Base-by-base conservation (phyloP, 1,139 yeast species). In the Yamadazyma sp. region DNA sequence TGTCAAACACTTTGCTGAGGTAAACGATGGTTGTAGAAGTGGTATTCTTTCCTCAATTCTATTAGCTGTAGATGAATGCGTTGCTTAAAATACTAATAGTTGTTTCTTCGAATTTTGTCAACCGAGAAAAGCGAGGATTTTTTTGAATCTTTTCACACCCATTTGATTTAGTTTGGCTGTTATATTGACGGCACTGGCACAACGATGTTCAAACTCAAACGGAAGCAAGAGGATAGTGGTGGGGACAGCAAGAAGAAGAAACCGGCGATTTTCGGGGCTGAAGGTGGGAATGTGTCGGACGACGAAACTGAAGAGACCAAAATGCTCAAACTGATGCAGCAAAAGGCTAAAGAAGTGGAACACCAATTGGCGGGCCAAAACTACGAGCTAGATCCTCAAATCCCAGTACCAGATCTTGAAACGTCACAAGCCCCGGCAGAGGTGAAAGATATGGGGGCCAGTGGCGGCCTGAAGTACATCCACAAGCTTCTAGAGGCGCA, bases 191-290 rank as follows among this genome's bases (percentile, higher is more conserved):
- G n/a, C n/a, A n/a, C n/a, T n/a, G n/a, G n/a, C n/a, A n/a, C n/a
- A n/a, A n/a, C n/a, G n/a, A 45, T 45, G 48, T 43, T 45, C 24
- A 37, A 32, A 8, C 37, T 45, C 20, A 45, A 45, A 37, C 33
- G 38, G 18, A 38, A 42, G 36, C 22, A 17, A n/a, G 25, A 26
- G n/a, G 37, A 9, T 4, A 24, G 33, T 4, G 23, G 15, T 5
- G 9, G 17, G 29, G 31, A n/a, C 10, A 31, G 10, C 20, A 29
- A 34, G 31, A 32, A 26, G 18, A 29, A 25, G 29, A 34, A 30
- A 27, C 26, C 25, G 5, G 12, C 20, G 10, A 33, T 32, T 10
- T 31, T 36, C 31, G 41, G 23, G 18, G 48, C 38, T n/a, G 42
- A 40, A n/a, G n/a, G n/a, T n/a, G n/a, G n/a, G n/a, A n/a, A n/a